Percentiles rank a stretch among this genome's conserved stretches.
These are phyloP conservation scores for Raffaelea albimanens DNA, from an alignment of 2,329 filamentous ascomycete genomes.

Conservation along the genomic window DNA sequence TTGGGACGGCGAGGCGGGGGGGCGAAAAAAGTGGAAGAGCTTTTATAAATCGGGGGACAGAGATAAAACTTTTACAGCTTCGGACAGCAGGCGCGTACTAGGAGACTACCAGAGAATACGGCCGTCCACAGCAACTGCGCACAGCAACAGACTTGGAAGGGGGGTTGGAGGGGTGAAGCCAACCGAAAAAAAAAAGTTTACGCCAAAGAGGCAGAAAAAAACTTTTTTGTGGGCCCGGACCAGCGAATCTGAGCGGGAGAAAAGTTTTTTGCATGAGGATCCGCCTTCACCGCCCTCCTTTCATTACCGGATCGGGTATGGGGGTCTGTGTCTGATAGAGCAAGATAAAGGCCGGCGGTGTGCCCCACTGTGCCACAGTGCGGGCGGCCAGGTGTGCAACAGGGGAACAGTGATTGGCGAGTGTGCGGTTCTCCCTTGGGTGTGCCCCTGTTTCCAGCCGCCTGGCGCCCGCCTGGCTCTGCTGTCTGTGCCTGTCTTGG, in stretches of 20 bases:
- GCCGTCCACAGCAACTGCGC: background rate
- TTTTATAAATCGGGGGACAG: constrained; percentile 1
- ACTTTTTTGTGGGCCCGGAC: constrained; percentile 13
- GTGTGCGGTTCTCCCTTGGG: too few relatives aligned
- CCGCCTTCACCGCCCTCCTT: constrained; percentile 13
- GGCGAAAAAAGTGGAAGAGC: constrained; percentile 1
- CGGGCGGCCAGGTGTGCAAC: background rate
- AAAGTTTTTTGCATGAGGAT: constrained; percentile 10
- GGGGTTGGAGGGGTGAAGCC: constrained; percentile 2
- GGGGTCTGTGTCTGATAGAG: constrained; percentile 2
- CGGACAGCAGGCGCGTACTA: background rate
- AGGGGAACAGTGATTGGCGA: background rate
- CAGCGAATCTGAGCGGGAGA: constrained; percentile 6
- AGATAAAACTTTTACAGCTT: constrained; percentile 3
- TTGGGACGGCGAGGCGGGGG: background rate
- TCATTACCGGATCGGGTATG: constrained; percentile 9
- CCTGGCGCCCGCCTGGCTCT: background rate
- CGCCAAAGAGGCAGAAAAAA: constrained; percentile 12
- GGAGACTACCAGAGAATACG: background rate
- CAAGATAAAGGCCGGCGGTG: constrained; percentile 5
- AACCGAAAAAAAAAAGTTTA: constrained; percentile 3
- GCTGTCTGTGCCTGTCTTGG: background rate
- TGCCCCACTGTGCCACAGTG: background rate
- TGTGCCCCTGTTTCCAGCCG: too few relatives aligned
- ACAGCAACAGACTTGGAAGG: too few relatives aligned